Evolutionary conservation across 495 filamentous ascomycete species (phyloP), one percentile per base, ranked within the genome.

Genomic region (Penicillium bovifimosum): DNA sequence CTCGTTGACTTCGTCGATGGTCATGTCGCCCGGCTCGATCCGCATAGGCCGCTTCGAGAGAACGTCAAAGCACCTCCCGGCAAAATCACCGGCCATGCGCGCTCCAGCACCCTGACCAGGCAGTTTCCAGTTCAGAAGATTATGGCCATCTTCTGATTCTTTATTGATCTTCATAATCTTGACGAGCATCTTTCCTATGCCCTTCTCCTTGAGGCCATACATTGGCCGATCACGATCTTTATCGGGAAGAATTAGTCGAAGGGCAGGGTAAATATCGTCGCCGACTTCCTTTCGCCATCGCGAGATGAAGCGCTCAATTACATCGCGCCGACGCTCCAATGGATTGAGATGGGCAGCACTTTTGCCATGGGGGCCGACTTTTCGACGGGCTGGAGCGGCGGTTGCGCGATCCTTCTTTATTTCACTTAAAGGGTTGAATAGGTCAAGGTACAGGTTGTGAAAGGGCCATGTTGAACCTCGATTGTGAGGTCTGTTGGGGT

Each of bases 201-300:
- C 81, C 66, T 87, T 90, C 72, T 98, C 93, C 66, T 97, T 97
- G 27, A 98, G 77, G 3, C 91, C 88, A 61, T 98, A 98, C 81
- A 96, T 91, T 31, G 87, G 86, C 31, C 93, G 81, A 53, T 97
- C 91, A 29, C 91, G 80, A 62, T 98, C 93, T 62, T 95, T 95
- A 59, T 92, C 89, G 0, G 91, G 90, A n/a, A 96, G 72, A 59
- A 97, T 95, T 44, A 98, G 76, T 31, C 93, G 81, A 67, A 98
- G 82, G 16, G 90, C 91, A 2, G 95, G 95, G 69, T 95, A 96
- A 55, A 97, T 88, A 63, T 98, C 91, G 58, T 87, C 74, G 41
- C 93, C 93, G 17, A 95, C 90, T 40, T 95, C 86, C 43, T 81
- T 80, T 31, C 91, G 78, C 93, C 93, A 98, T 64, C 82, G 81